Base-by-base conservation (phyloP, 139 green algal genomes). In the Chloropicon primus region DNA sequence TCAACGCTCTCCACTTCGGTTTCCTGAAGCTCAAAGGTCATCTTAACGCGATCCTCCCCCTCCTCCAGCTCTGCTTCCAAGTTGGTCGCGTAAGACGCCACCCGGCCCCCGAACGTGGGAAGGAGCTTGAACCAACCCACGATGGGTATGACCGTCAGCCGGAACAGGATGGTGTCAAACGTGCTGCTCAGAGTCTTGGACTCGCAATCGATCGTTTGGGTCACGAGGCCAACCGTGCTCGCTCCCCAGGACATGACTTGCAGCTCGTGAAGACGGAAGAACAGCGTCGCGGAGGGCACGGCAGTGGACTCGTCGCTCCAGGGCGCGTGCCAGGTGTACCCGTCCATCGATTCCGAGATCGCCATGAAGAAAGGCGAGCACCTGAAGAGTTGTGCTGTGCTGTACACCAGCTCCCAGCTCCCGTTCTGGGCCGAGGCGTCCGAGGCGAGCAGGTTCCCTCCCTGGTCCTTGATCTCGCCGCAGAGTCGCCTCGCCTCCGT, bases 111-210 rank as follows among this genome's bases (percentile, higher is more conserved):
- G 27, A 84, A 84, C 22, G 80, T 84, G 10, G 80, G 80, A 28
- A 84, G 72, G 22, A 84, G 80, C 76, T 84, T 84, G 73, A 80
- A 80, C 76, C 76, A 84, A 1, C 80, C 80, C 26, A 84, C 27
- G 76, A 84, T 80, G 41, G 80, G 80, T 22, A 84, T 81, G 0
- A 81, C 76, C 0, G 80, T 84, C 24, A 78, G 71, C 2, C 22
- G n/a, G 53, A 84, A 84, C 2, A 84, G 72, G 41, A 81, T 84
- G 25, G 80, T 84, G 53, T 84, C 80, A 28, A 84, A 84, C 2
- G 74, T 24, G 1, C 29, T 77, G 23, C 28, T n/a, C 1, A 84
- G 71, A 21, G 71, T 74, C 71, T 5, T 21, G 71, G 3, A 25
- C 24, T 10, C 3, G 23, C 3, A 25, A 5, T 27, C 71, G 17